phyloP scores from a whole-genome alignment of 805 yeast species.

The Metschnikowia borealis region DNA sequence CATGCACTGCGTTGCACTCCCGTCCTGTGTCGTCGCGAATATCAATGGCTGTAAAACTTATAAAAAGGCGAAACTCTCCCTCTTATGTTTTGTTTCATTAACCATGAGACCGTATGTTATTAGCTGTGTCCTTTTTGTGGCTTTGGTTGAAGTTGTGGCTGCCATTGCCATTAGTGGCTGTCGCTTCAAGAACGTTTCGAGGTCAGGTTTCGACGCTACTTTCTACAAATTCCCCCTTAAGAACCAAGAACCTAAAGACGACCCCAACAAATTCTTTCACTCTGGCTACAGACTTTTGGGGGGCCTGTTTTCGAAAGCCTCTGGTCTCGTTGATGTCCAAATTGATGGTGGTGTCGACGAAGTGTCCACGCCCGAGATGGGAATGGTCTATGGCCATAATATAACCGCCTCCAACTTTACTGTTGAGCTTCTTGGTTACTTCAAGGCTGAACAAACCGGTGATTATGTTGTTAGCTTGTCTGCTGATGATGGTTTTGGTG shows the following conservation, averaged over 20 bases:
- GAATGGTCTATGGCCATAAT: neutral
- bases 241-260: neutral
- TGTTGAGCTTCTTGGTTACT: constrained; percentile 1
- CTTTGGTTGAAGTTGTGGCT: neutral
- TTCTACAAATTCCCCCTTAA: neutral
- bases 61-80: too few species aligned
- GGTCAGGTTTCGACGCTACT: neutral
- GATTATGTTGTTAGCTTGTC: constrained; percentile 4
- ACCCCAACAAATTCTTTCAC: neutral
- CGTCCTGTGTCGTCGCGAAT: too few species aligned
- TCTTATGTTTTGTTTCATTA: neutral
- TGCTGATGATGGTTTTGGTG: constrained; percentile 9
- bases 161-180: neutral
- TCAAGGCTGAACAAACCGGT: neutral
- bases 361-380: neutral
- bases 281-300: neutral
- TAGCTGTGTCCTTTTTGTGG: neutral
- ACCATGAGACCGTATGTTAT: neutral
- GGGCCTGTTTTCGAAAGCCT: neutral
- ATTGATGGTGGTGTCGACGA: neutral
- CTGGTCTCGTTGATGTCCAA: neutral
- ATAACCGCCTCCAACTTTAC: neutral
- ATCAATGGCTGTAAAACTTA: too few species aligned
- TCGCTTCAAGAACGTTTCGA: neutral
- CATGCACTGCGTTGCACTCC: too few species aligned